Conservation (phyloP, 1,284 basidiomycete genomes). For the Boletus mariae region DNA sequence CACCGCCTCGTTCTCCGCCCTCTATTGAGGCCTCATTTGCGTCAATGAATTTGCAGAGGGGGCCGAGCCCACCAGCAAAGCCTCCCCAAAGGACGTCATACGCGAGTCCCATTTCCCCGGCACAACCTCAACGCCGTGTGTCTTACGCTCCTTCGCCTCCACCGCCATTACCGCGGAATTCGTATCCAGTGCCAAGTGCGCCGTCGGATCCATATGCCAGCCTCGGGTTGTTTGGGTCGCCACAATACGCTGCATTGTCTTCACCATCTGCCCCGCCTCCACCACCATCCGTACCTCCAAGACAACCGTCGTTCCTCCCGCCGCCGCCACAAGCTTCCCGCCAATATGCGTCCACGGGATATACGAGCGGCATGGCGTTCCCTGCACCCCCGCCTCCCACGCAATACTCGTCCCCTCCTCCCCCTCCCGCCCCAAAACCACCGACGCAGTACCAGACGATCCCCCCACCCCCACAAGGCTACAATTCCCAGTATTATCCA, state of each 20-base stretch:
- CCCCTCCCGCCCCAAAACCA: slow-evolving; percentile 14
- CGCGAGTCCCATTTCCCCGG: slow-evolving; percentile 22
- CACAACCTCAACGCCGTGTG: slow-evolving; percentile 36
- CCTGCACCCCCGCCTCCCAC: slow-evolving; percentile 32
- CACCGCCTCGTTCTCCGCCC: slow-evolving; percentile 39
- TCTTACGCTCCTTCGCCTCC: slow-evolving; percentile 38
- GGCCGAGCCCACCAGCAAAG: slow-evolving; percentile 19
- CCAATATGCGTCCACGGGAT: slow-evolving; percentile 26
- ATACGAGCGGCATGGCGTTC: slow-evolving; percentile 24
- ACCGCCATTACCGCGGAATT: slow-evolving; percentile 34
- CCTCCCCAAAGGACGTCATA: slow-evolving; percentile 30
- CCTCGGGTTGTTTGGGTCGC: slow-evolving; percentile 43
- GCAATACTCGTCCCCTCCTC: slow-evolving; percentile 20
- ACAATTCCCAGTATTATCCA: slow-evolving; percentile 21
- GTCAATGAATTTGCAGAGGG: slow-evolving; percentile 42
- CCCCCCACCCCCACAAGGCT: slow-evolving; percentile 33
- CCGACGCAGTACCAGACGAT: slow-evolving; percentile 23
- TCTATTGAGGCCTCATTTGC: slow-evolving; percentile 51
- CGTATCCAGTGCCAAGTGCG: slow-evolving; percentile 28
- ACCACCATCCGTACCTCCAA: slow-evolving; percentile 23
- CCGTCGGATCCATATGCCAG: slow-evolving; percentile 53
- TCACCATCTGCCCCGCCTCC: slow-evolving; percentile 26
- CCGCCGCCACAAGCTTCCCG: slow-evolving; percentile 31
- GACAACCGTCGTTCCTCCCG: slow-evolving; percentile 24
- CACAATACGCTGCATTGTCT: slow-evolving; percentile 14